A percentile compares a stretch with the other conserved stretches of the same genome.
These are phyloP conservation scores for Ceratobasidium papillatum DNA, from an alignment of 1,284 basidiomycete genomes.

Conservation along the genomic window DNA sequence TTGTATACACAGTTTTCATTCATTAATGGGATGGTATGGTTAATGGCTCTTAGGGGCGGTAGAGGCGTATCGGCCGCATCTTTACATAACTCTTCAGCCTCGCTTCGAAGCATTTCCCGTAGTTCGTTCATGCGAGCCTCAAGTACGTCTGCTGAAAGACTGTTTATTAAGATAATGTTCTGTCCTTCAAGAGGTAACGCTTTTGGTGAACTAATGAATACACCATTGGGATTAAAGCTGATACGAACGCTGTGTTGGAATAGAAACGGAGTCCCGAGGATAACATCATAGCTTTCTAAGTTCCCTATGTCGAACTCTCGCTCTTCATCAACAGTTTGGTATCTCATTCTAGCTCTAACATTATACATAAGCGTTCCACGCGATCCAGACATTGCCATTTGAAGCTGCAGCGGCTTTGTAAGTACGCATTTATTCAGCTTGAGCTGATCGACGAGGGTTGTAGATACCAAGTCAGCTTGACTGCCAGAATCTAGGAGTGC, in stretches of 20 bases:
- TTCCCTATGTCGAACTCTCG: slow-evolving; percentile 52
- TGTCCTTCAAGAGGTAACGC: slow-evolving; percentile 41
- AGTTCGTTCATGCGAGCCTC: slow-evolving; percentile 35
- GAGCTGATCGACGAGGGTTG: slow-evolving; percentile 53
- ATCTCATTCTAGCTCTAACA: slow-evolving; percentile 47
- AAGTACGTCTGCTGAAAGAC: slow-evolving; percentile 35
- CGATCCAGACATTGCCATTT: slow-evolving; percentile 51
- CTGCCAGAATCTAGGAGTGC: slow-evolving; percentile 55
- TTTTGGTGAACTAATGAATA: slow-evolving; percentile 44
- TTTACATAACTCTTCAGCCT: slow-evolving; percentile 49
- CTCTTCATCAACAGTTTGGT: slow-evolving; percentile 49
- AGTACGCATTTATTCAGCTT: slow-evolving; percentile 45
- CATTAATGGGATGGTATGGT: slow-evolving; percentile 54
- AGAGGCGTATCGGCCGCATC: slow-evolving; percentile 48
- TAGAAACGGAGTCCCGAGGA: slow-evolving; percentile 51
- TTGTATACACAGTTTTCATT: background rate
- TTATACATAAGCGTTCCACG: slow-evolving; percentile 45
- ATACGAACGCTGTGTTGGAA: slow-evolving; percentile 48
- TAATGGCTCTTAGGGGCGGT: slow-evolving; percentile 53
- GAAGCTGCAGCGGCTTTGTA: slow-evolving; percentile 50
- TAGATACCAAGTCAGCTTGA: slow-evolving; percentile 56
- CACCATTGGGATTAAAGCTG: slow-evolving; percentile 46
- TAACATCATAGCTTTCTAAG: slow-evolving; percentile 49
- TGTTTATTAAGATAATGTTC: background rate
- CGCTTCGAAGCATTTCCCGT: slow-evolving; percentile 40